Conservation (phyloP, 1,139 yeast species). For the Blastobotrys apis region DNA sequence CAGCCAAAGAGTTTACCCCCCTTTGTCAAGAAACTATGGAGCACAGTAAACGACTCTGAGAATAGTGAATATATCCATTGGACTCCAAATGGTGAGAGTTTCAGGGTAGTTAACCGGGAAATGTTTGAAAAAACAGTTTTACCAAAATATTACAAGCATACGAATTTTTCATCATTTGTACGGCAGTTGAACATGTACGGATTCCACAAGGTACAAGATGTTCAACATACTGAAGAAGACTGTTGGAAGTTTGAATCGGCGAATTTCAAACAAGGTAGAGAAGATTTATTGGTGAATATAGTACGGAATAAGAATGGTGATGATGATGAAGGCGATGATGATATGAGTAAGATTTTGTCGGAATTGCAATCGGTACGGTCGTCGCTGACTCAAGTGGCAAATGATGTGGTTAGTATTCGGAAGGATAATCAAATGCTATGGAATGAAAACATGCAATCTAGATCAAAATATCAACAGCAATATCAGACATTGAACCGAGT, state of each 20-base stretch:
- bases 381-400: conserved; percentile 80
- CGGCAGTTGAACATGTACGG: conserved; percentile 95
- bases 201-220: conserved; percentile 89
- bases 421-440: conserved; percentile 87
- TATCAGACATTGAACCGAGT: conserved; percentile 85
- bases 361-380: conserved; percentile 44
- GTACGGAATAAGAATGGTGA: conserved; percentile 44
- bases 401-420: conserved; percentile 75
- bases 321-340: conserved; percentile 34
- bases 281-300: conserved; percentile 70
- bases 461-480: conserved; percentile 72
- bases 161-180: conserved; percentile 88
- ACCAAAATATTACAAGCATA: conserved; percentile 88
- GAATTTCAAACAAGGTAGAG: conserved; percentile 63
- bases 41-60: conserved; percentile 79
- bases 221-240: conserved; percentile 53
- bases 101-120: conserved; percentile 80
- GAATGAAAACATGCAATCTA: conserved; percentile 59
- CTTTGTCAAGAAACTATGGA: conserved; percentile 90
- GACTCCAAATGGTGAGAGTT: conserved; percentile 80
- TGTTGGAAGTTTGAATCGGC: conserved; percentile 79
- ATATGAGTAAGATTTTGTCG: conserved; percentile 45
- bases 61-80: conserved; percentile 74
- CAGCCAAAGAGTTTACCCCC: conserved; percentile 60
- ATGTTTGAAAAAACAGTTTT: conserved; percentile 75